Base-by-base conservation (phyloP, 2,329 filamentous ascomycete genomes). In the Metarhizium album region DNA sequence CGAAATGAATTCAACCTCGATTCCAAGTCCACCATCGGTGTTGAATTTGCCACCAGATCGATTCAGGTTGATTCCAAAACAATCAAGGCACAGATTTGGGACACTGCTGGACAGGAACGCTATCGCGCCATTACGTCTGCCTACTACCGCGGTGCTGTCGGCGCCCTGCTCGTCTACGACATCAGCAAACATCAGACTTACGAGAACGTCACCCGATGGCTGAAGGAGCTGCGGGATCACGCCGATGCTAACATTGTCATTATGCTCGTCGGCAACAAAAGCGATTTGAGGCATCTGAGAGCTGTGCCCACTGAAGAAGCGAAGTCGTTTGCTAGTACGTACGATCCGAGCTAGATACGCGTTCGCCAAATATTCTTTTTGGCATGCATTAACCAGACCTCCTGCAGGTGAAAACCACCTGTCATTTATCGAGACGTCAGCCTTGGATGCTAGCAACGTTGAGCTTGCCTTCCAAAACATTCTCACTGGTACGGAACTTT, bases 41-140 rank as follows among this genome's bases (percentile, higher is more conserved):
- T 98, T 71, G 93, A 98, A 75, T 98, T 98, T 70, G 93, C 94
- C 63, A 98, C 93, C 62, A 85, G 93, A 58, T 96, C 90, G 60
- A 98, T 98, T 69, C 91, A 97, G 74, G 93, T 98, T 65, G 93
- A 98, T 74, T 87, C 87, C 67, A 98, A 98, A 82, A 98, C 93
- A 58, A 98, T 98, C 83, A 98, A 98, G 80, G 93, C 93, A 62
- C 93, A 98, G 78, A 98, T 98, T 66, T 98, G 94, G 93, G 93
- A 98, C 77, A 98, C 93, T 53, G 93, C 93, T 60, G 93, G 93
- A 60, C 93, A 98, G 76, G 93, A 98, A 75, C 86, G 93, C 70
- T 98, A 97, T 78, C 88, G 94, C 69, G 93, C 93, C 69, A 98
- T 98, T 71, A 98, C 93, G 62, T 96, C 93, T 54, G 93, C 93